Base-by-base conservation (phyloP, 441 rosid species). In the Populus hybrid region DNA sequence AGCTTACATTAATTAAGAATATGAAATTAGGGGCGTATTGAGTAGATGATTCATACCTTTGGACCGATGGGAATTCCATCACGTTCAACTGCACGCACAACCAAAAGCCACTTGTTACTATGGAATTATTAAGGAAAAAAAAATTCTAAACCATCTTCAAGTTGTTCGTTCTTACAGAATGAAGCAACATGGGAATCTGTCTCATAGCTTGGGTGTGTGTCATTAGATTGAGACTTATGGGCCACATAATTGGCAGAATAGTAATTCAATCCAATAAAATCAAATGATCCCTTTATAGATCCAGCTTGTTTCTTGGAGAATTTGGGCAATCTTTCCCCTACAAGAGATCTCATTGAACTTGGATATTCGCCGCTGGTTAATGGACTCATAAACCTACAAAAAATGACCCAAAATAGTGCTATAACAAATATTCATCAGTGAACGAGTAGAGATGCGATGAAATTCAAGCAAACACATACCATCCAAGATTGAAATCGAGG, bases 11-110 rank as follows among this genome's bases (percentile, higher is more conserved):
- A 10, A 24, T 63, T 16, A 63, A 11, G 16, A 42, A 42, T 42
- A 42, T 42, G 50, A 11, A 42, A 12, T 9, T 21, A 34, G n/a
- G 26, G 74, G 23, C 71, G 7, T 19, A 4, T 71, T 24, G 30
- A 71, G 5, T 19, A 21, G 11, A 18, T 19, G 24, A 21, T 5
- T 11, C 30, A 1, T 57, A 76, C 79, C 79, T 16, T 6, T 34
- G 79, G 67, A 18, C 79, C 79, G 1, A 76, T 76, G 24, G 61
- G 74, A 9, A 70, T 36, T 28, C 74, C 79, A 35, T 76, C 57
- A 8, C 68, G 72, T n/a, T 46, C 79, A 59, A 26, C 79, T 76
- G 16, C 79, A 76, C 10, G 19, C 64, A 50, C 19, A 42, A 1
- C 61, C 18, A 61, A 7, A 34, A n/a, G 16, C 59, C 30, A 9